These are phyloP conservation scores for Xylariales sp. DNA, from an alignment of 2,329 filamentous ascomycete species.

Conservation along the genomic window DNA sequence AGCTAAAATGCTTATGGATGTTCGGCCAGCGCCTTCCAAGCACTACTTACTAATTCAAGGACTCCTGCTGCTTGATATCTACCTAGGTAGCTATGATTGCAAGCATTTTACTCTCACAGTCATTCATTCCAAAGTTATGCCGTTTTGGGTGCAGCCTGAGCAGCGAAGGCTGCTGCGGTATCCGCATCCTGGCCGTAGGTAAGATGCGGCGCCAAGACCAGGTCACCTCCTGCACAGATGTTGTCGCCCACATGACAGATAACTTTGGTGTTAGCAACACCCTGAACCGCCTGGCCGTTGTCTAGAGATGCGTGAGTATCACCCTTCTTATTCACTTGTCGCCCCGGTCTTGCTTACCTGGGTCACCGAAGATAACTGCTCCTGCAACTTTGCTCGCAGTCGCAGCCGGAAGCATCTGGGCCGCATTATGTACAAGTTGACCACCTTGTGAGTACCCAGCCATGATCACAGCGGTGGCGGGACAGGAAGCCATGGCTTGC, in stretches of 20 bases:
- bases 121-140: too few species aligned
- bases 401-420: constrained; percentile 31
- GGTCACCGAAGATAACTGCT: constrained; percentile 11
- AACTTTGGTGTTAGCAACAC: constrained; percentile 17
- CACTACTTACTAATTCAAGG: too few species aligned
- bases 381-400: constrained; percentile 23
- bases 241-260: constrained; percentile 29
- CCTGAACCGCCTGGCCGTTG: constrained; percentile 25
- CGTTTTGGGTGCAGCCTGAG: too few species aligned
- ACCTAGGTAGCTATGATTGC: too few species aligned
- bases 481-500: constrained; percentile 36
- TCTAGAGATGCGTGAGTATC: too few species aligned
- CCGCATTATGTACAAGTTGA: constrained; percentile 39
- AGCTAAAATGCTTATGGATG: not conserved
- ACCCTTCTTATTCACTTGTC: too few species aligned
- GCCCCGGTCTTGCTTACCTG: constrained; percentile 1
- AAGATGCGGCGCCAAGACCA: constrained; percentile 15
- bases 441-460: constrained; percentile 41
- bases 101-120: too few species aligned
- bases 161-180: constrained; percentile 9
- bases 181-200: constrained; percentile 20
- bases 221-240: constrained; percentile 25
- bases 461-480: constrained; percentile 40
- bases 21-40: constrained; percentile 1
- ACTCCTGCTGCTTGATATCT: too few species aligned